Evolutionary conservation across 306 rosid genomes (phyloP), one percentile per base, ranked within the genome.

Genomic region (Cucurbita argyrosperma): DNA sequence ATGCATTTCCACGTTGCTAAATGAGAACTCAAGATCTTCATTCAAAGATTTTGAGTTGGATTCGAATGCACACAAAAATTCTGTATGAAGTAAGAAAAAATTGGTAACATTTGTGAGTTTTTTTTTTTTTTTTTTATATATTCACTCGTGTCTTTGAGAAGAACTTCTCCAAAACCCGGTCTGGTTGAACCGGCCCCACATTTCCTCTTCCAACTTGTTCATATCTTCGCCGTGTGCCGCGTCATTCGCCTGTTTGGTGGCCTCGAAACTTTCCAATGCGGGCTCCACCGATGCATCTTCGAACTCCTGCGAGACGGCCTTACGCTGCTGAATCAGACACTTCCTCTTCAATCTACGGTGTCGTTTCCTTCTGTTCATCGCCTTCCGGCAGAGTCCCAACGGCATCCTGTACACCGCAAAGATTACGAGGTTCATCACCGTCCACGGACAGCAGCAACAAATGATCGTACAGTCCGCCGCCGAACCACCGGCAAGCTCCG

Each of bases 101-200:
- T 19, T 10, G 3, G 6, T 5, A 5, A 10, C 40, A 6, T 59
- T 12, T 23, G 0, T 30, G 16, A 6, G 19, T 13, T 0, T 4
- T 10, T 23, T 26, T 13, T 19, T 19, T n/a, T n/a, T n/a, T n/a
- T n/a, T n/a, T n/a, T n/a, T n/a, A n/a, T 0, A 60, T 30, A 14
- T 58, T 80, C 57, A 83, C 61, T 81, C 63, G 21, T 76, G 78
- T 35, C 83, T 86, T 74, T 71, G 85, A 15, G 96, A 87, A 16
- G 74, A 59, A 64, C 85, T 90, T 58, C 98, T 87, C 96, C 93
- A 88, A 49, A 93, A 93, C n/a, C 98, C 98, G 77, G 87, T 76
- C 35, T 67, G 88, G 6, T 68, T 46, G 43, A 93, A 88, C 66
- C 77, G 88, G 83, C 83, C 86, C 96, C 93, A 87, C 96, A 90